Conservation (phyloP, 2,329 filamentous ascomycete species). For the Neonectria punicea region DNA sequence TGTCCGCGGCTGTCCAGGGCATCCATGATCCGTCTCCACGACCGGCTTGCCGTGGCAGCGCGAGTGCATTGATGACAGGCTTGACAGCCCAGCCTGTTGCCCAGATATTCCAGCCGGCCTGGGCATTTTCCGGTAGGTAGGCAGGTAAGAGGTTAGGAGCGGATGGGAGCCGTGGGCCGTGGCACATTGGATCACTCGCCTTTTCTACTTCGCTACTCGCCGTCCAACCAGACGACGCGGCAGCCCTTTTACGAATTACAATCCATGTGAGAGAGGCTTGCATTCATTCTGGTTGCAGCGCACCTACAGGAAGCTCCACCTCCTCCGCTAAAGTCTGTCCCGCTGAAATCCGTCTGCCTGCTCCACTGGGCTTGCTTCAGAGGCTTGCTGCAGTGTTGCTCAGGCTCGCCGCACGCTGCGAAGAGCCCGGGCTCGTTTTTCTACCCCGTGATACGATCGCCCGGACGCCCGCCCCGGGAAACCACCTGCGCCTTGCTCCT, state of each 20-base stretch:
- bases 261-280: constrained; percentile 21
- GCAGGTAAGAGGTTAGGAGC: neutral
- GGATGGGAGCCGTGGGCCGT: neutral
- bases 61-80: constrained; percentile 22
- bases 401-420: neutral
- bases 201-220: constrained; percentile 5
- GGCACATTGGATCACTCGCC: neutral
- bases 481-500: constrained; percentile 19
- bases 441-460: constrained; percentile 21
- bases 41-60: neutral
- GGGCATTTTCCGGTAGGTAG: constrained; percentile 4
- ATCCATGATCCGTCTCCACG: neutral
- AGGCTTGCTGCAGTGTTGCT: neutral
- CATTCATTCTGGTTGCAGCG: constrained; percentile 12
- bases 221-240: constrained; percentile 15
- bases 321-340: neutral
- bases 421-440: neutral
- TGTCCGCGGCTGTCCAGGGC: constrained; percentile 1
- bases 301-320: constrained; percentile 17
- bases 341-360: neutral
- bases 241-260: constrained; percentile 4
- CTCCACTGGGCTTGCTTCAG: neutral
- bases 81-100: neutral
- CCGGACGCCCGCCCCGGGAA: constrained; percentile 18
- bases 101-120: constrained; percentile 3